Evolutionary conservation across 1,284 basidiomycete species (phyloP).

Genomic region (Cryptococcus maquisensis): DNA sequence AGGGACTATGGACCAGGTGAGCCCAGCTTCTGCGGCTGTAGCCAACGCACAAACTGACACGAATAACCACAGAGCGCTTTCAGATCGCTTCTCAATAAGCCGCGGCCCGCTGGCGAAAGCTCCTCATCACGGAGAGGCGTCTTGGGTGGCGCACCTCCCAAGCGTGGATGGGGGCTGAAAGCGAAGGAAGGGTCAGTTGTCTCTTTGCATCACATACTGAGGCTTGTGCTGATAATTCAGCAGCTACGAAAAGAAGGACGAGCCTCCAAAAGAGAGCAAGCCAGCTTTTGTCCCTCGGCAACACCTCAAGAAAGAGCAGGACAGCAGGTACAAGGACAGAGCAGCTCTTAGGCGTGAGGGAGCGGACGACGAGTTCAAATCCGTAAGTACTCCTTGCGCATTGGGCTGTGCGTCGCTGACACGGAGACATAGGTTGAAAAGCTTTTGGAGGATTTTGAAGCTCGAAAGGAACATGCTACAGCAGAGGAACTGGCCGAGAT

Average conservation of each 20-base stretch:
- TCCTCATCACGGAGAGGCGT: conserved; percentile 19
- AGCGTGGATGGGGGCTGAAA: conserved; percentile 37
- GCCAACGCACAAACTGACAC: no score
- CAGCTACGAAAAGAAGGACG: conserved; percentile 17
- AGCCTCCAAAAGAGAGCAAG: conserved; percentile 6
- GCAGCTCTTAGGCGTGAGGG: conserved; percentile 44
- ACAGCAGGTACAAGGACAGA: conserved; percentile 45
- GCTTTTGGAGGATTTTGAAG: conserved; percentile 73
- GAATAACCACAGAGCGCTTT: conserved; percentile 35
- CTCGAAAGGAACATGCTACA: conserved; percentile 51
- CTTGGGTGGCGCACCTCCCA: conserved; percentile 33
- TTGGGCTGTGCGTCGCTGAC: neutral
- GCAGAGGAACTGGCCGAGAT: conserved; percentile 51
- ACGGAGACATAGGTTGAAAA: conserved; percentile 61
- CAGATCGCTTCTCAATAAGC: conserved; percentile 35
- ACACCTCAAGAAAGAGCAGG: conserved; percentile 25
- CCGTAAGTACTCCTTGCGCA: conserved; percentile 20
- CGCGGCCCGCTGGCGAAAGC: conserved; percentile 18
- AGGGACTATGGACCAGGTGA: neutral
- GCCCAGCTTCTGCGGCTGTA: no score
- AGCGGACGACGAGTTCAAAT: conserved; percentile 43
- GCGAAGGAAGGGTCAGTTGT: conserved; percentile 26
- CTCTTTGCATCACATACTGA: neutral
- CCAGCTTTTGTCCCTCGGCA: conserved; percentile 34
- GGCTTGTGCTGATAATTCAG: neutral